These are phyloP conservation scores for Neurospora tetraspora DNA, from an alignment of 495 filamentous ascomycete species.

Conservation along the genomic window DNA sequence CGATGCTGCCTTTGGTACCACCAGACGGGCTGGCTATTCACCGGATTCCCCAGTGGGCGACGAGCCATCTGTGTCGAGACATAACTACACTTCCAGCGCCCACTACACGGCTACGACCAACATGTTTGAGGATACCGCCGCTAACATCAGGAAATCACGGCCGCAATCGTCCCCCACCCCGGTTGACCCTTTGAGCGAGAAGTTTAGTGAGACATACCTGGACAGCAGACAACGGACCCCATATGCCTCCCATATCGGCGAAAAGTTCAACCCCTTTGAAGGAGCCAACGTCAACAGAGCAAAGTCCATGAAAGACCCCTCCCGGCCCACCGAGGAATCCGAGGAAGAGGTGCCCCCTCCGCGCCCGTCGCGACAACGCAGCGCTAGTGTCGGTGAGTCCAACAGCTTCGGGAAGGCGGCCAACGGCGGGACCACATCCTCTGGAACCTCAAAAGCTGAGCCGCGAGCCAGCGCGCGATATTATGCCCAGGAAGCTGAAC, in stretches of 20 bases:
- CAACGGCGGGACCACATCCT: conserved; percentile 4
- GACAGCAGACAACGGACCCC: conserved; percentile 53
- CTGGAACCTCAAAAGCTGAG: conserved; percentile 1
- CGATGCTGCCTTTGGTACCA: conserved; percentile 35
- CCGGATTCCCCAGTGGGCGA: conserved; percentile 33
- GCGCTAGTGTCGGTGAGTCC: conserved; percentile 19
- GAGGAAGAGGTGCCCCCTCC: conserved; percentile 4
- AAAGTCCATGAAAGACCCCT: conserved; percentile 26
- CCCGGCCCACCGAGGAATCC: conserved; percentile 3
- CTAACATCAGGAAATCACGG: conserved; percentile 12
- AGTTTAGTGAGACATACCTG: conserved; percentile 32
- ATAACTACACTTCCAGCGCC: conserved; percentile 29
- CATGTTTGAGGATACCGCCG: conserved; percentile 29
- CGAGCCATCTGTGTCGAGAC: conserved; percentile 34
- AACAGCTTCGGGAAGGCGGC: conserved; percentile 12
- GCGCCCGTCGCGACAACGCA: conserved; percentile 17
- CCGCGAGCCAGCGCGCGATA: not conserved
- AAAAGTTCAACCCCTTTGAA: conserved; percentile 51
- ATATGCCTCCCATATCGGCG: conserved; percentile 59
- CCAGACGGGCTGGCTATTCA: conserved; percentile 25
- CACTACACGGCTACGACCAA: conserved; percentile 10
- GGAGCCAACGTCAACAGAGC: conserved; percentile 26
- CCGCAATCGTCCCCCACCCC: conserved; percentile 7
- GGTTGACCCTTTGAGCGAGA: conserved; percentile 31
- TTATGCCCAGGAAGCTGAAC: conserved; percentile 6